Base-by-base conservation (phyloP, 768 basidiomycete species). In the Tephrocybe sp. region DNA sequence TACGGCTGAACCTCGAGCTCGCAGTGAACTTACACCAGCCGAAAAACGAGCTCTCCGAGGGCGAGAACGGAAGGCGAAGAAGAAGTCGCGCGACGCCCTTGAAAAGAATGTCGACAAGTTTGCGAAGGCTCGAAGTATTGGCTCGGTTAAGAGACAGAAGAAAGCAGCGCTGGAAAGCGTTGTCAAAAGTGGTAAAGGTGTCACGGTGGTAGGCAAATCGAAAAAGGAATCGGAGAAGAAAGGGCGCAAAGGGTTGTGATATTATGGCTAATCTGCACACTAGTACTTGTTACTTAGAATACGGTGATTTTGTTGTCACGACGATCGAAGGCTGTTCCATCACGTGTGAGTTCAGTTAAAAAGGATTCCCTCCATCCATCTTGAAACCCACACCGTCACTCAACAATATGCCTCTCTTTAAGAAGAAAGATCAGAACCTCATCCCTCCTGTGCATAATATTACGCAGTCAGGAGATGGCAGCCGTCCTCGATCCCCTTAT, bases 191-290 rank as follows among this genome's bases (percentile, higher is more conserved):
- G 90, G 92, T 1, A 88, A 83, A 62, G 92, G 93, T 0, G 87
- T 94, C 35, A 94, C 92, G 0, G 84, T 95, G 14, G 79, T 95
- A 36, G 93, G 92, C 19, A 95, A 93, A 67, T 71, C 69, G 57
- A 70, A 65, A 52, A 73, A 72, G 61, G 65, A 68, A 52, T 49
- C 63, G 39, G 68, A 65, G 55, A 70, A 68, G 55, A 73, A 54
- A 34, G 46, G 44, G 42, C 11, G 13, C 17, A 55, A 54, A n/a
- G 22, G 47, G 17, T 41, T 44, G 31, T 42, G 26, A 47, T 52
- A 41, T 16, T 36, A 12, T 22, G n/a, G n/a, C n/a, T n/a, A n/a
- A n/a, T n/a, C n/a, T n/a, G n/a, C n/a, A n/a, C n/a, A n/a, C n/a
- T n/a, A n/a, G n/a, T n/a, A n/a, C n/a, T n/a, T n/a, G n/a, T n/a